Conservation (phyloP, 495 filamentous ascomycete genomes). For the Platismatia glauca region DNA sequence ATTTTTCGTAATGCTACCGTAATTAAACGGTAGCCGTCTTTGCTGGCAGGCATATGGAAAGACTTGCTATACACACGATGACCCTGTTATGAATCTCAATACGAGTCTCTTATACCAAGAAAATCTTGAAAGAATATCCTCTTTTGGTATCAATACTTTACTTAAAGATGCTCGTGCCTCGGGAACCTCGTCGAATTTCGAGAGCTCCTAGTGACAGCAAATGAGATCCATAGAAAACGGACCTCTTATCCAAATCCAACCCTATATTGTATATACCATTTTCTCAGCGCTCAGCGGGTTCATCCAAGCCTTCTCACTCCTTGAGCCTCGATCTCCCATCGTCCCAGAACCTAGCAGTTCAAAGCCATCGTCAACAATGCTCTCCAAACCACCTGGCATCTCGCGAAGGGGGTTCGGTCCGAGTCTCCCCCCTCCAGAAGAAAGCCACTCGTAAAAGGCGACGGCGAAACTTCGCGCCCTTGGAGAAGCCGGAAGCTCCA, state of each 20-base stretch:
- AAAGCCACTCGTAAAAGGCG: constrained; percentile 5
- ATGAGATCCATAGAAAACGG: too few relatives aligned
- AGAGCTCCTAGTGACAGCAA: too few relatives aligned
- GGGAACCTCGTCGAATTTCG: too few relatives aligned
- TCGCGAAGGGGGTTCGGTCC: constrained; percentile 4
- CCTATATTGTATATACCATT: constrained; percentile 7
- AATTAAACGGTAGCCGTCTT: too few relatives aligned
- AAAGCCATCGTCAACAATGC: constrained; percentile 6
- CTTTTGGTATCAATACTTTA: too few relatives aligned
- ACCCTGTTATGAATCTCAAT: too few relatives aligned
- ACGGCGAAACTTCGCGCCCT: constrained; percentile 6
- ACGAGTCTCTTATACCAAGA: too few relatives aligned
- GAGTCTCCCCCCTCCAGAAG: background rate
- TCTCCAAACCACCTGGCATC: constrained; percentile 10
- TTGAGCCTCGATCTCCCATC: constrained; percentile 7
- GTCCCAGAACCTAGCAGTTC: constrained; percentile 1
- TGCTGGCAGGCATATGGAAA: too few relatives aligned
- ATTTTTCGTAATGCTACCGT: too few relatives aligned
- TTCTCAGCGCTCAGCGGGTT: constrained; percentile 10
- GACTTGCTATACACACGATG: too few relatives aligned
- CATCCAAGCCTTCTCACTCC: constrained; percentile 3
- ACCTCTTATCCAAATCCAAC: background rate
- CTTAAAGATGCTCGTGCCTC: too few relatives aligned
- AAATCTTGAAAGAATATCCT: too few relatives aligned
- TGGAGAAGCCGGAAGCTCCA: constrained; percentile 5